Percentiles rank a stretch among this genome's conserved stretches.
These are phyloP conservation scores for Ceratocystis eucalypticola DNA, from an alignment of 2,329 filamentous ascomycete genomes.

Conservation along the genomic window DNA sequence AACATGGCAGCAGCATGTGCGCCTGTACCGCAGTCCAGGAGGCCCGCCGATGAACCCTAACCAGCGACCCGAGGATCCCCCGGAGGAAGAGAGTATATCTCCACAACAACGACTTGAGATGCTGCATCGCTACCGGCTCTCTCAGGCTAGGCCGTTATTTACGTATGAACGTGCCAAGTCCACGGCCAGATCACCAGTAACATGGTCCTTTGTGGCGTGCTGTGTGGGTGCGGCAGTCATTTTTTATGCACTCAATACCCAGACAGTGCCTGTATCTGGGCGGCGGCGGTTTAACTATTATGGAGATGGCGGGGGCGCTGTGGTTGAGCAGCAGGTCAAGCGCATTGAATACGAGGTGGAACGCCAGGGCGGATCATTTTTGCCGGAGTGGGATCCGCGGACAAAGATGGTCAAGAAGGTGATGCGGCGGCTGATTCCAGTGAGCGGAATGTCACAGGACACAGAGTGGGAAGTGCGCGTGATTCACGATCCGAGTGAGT, in stretches of 20 bases:
- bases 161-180: slow-evolving; percentile 25
- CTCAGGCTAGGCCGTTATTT: slow-evolving; percentile 28
- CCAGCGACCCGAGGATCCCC: slow-evolving; percentile 13
- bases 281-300: slow-evolving; percentile 62
- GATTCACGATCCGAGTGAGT: slow-evolving; percentile 48
- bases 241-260: slow-evolving; percentile 56
- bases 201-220: slow-evolving; percentile 30
- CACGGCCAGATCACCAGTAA: slow-evolving; percentile 27
- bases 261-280: slow-evolving; percentile 59
- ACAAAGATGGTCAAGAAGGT: slow-evolving; percentile 46
- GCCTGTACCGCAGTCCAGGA: slow-evolving; percentile 6
- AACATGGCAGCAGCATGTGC: neutral
- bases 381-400: slow-evolving; percentile 44
- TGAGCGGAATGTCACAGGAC: slow-evolving; percentile 42
- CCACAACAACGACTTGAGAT: slow-evolving; percentile 11
- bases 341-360: slow-evolving; percentile 42
- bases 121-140: slow-evolving; percentile 21
- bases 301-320: slow-evolving; percentile 29
- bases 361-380: slow-evolving; percentile 39
- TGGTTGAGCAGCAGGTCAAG: slow-evolving; percentile 44
- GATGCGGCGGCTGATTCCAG: slow-evolving; percentile 52
- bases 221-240: slow-evolving; percentile 33
- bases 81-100: slow-evolving; percentile 11
- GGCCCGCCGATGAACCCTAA: slow-evolving; percentile 17
- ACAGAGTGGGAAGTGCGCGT: slow-evolving; percentile 60